Evolutionary conservation across 2,329 filamentous ascomycete species (phyloP), one percentile per base, ranked within the genome.

Genomic region (Hypoxylon sp.): DNA sequence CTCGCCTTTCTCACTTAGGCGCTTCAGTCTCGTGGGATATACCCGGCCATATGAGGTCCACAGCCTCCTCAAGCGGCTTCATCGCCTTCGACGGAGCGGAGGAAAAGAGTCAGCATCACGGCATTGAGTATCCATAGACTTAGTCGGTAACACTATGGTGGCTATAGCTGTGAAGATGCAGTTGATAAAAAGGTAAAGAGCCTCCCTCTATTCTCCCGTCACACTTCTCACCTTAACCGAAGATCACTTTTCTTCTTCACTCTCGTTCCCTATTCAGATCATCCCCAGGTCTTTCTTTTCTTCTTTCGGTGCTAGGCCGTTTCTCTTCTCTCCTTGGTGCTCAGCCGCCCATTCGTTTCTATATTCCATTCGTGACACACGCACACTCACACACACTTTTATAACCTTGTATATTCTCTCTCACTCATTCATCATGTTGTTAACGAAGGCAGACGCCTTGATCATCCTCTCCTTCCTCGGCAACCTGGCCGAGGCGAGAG

Each of bases 391-490:
- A n/a, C 26, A 54, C 53, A 24, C 51, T 64, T 46, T 33, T 15
- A 11, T 13, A 21, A 33, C n/a, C 24, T 43, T 27, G 35, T 31
- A 20, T 45, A 48, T 42, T 24, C 31, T 47, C 52, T 24, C 31
- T 47, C 52, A 55, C 49, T 65, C 55, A 24, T 48, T 66, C 57
- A 64, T 21, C 49, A 69, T 70, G 64, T n/a, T 67, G 47, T 65
- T 67, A 55, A 51, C 48, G 55, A 53, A 46, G 48, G 52, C 45
- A 24, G 48, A 62, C 49, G 18, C 56, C 43, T 47, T 66, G 29
- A 50, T 56, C 7, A 51, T 53, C 11, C 35, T 60, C 29, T 26
- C 62, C 53, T 55, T 66, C 38, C 57, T 67, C 47, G 50, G 56
- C 8, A 51, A 59, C 15, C 48, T 54, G 9, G 41, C 24, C 17